Conservation (phyloP, 2,329 filamentous ascomycete species). For the Elsinoe perseae region DNA sequence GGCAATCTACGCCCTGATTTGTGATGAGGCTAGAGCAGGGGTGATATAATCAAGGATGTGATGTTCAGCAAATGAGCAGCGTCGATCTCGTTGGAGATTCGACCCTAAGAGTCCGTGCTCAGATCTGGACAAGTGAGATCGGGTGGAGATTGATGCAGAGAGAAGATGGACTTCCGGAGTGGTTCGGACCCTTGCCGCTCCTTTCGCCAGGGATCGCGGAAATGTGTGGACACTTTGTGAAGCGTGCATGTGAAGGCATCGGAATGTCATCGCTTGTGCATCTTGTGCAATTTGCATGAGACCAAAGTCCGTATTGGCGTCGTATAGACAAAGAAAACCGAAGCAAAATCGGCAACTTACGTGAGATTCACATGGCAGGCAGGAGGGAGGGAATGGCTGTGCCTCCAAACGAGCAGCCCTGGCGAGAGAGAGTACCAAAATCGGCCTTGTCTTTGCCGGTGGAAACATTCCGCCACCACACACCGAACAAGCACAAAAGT, state of each 20-base stretch:
- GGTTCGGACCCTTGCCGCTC: conserved; percentile 5
- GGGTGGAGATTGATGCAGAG: background rate
- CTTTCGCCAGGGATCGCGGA: background rate
- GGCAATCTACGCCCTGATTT: no score
- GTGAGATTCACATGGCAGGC: background rate
- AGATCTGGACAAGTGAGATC: conserved; percentile 7
- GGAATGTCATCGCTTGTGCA: background rate
- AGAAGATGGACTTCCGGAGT: background rate
- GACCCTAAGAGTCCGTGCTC: conserved; percentile 7
- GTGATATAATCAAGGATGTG: background rate
- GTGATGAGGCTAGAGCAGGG: background rate
- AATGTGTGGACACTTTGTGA: background rate
- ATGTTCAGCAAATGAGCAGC: background rate
- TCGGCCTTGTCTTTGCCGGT: background rate
- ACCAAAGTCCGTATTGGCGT: no score
- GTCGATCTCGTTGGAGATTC: conserved; percentile 3
- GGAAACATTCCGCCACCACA: conserved; percentile 7
- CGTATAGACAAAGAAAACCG: background rate
- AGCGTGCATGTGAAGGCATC: background rate
- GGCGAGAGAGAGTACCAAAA: no score
- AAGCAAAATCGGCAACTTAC: background rate
- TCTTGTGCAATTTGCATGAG: background rate
- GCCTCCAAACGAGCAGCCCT: no score
- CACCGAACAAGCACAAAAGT: background rate
- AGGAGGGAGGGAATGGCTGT: background rate